phyloP scores from a whole-genome alignment of 1,284 basidiomycete species.

The Neolentinus lepideus region DNA sequence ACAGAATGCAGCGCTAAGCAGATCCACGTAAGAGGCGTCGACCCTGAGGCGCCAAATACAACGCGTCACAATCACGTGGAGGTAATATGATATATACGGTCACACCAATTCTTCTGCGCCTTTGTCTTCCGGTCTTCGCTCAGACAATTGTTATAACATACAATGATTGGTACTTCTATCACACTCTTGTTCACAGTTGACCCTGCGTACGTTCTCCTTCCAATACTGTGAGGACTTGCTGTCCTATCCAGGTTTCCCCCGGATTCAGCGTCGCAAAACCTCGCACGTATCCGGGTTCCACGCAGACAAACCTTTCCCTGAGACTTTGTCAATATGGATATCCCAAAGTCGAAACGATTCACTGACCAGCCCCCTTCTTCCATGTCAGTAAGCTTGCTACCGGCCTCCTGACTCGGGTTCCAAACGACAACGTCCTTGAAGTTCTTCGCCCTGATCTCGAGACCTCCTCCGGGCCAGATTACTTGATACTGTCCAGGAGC shows the following conservation, averaged over 20 bases:
- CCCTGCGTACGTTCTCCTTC: slow-evolving; percentile 6
- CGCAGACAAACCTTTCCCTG: slow-evolving; percentile 78
- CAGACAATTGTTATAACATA: no score
- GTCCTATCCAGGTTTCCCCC: slow-evolving; percentile 67
- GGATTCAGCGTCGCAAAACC: slow-evolving; percentile 55
- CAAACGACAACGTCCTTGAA: slow-evolving; percentile 80
- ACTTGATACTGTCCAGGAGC: slow-evolving; percentile 50
- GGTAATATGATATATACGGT: no score
- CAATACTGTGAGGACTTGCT: slow-evolving; percentile 54
- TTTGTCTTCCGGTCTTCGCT: not conserved
- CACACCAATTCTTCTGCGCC: not conserved
- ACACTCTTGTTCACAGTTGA: not conserved
- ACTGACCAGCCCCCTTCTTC: slow-evolving; percentile 79
- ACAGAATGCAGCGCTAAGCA: no score
- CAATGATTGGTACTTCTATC: not conserved
- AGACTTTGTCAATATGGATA: slow-evolving; percentile 1
- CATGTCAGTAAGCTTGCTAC: slow-evolving; percentile 78
- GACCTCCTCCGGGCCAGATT: slow-evolving; percentile 48
- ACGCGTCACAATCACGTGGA: no score
- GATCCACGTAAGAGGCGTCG: no score
- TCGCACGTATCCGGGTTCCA: slow-evolving; percentile 80
- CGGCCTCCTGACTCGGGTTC: slow-evolving; percentile 73
- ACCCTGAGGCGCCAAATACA: no score
- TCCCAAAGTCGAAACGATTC: slow-evolving; percentile 5
- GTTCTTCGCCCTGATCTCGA: slow-evolving; percentile 51